These are phyloP conservation scores for Piromyces finnis DNA, from an alignment of 192 early-diverging fungal genomes.

Conservation along the genomic window DNA sequence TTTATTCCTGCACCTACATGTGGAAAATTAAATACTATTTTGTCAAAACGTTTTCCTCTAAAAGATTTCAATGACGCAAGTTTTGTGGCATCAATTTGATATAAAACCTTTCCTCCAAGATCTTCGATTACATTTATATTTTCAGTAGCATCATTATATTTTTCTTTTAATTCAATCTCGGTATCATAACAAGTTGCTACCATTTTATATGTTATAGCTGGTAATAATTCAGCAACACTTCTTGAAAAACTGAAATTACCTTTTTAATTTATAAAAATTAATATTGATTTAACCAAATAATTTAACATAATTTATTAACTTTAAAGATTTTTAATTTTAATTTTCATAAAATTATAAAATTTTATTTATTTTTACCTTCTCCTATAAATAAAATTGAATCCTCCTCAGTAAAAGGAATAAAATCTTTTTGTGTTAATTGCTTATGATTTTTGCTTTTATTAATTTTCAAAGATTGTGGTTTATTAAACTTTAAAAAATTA, in stretches of 20 bases:
- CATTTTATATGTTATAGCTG: constrained; percentile 33
- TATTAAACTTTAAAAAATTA: not conserved
- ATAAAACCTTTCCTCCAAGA: constrained; percentile 50
- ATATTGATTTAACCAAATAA: too few relatives aligned
- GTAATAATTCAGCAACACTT: constrained; percentile 33
- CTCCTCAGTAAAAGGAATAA: constrained; percentile 24
- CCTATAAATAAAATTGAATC: constrained; percentile 59
- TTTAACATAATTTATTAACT: too few relatives aligned
- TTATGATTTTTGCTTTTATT: not conserved
- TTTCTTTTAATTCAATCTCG: constrained; percentile 37
- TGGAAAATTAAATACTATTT: constrained; percentile 92
- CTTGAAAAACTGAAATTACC: constrained; percentile 88
- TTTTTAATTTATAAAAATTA: constrained; percentile 6
- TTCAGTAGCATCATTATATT: constrained; percentile 56
- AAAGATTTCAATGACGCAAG: constrained; percentile 57
- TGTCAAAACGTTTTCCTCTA: constrained; percentile 39
- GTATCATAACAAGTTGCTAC: constrained; percentile 64
- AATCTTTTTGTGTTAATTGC: constrained; percentile 1
- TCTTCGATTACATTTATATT: constrained; percentile 40
- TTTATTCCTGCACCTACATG: constrained; percentile 81
- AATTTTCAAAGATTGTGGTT: not conserved
- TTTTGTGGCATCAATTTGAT: constrained; percentile 7
- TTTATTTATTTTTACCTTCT: constrained; percentile 37
- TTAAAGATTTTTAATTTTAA: too few relatives aligned
- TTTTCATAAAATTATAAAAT: too few relatives aligned